phyloP scores from a whole-genome alignment of 1,284 basidiomycete genomes.

The Naganishia liquefaciens region DNA sequence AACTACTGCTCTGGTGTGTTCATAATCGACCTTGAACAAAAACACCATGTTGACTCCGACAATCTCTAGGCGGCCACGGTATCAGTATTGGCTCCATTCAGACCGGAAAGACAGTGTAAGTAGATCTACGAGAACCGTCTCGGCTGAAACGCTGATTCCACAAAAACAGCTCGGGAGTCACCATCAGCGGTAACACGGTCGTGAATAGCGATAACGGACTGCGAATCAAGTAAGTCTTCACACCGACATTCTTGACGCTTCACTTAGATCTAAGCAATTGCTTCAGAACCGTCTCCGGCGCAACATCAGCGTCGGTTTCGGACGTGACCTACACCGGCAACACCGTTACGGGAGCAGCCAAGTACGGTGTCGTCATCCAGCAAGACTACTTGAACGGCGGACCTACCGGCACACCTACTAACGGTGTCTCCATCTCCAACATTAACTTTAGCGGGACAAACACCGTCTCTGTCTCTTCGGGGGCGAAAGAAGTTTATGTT shows the following conservation, averaged over 20 bases:
- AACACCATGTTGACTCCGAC: not conserved
- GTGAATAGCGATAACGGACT: conserved; percentile 34
- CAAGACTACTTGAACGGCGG: conserved; percentile 37
- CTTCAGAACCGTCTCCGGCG: conserved; percentile 30
- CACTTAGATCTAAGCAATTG: not conserved
- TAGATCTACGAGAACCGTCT: too few relatives aligned
- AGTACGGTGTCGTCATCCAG: conserved; percentile 38
- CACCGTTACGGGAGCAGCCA: conserved; percentile 20
- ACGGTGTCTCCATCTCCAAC: conserved; percentile 31
- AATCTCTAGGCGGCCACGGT: conserved; percentile 30
- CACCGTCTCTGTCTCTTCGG: conserved; percentile 24
- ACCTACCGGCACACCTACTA: conserved; percentile 36
- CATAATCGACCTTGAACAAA: not conserved
- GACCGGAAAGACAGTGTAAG: conserved; percentile 28
- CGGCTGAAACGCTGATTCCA: too few relatives aligned
- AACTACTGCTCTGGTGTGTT: conserved; percentile 28
- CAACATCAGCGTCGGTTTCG: conserved; percentile 37
- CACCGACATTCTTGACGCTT: too few relatives aligned
- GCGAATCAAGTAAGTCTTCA: conserved; percentile 33
- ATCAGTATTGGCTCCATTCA: conserved; percentile 29
- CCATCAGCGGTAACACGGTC: conserved; percentile 38
- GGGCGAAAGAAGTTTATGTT: conserved; percentile 32
- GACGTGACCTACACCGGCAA: conserved; percentile 39
- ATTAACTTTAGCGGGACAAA: conserved; percentile 33
- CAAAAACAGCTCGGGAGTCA: conserved; percentile 30